Evolutionary conservation across 148 eudicot species (phyloP), one percentile per base, ranked within the genome.

Genomic region (Rhododendron mucronatum): DNA sequence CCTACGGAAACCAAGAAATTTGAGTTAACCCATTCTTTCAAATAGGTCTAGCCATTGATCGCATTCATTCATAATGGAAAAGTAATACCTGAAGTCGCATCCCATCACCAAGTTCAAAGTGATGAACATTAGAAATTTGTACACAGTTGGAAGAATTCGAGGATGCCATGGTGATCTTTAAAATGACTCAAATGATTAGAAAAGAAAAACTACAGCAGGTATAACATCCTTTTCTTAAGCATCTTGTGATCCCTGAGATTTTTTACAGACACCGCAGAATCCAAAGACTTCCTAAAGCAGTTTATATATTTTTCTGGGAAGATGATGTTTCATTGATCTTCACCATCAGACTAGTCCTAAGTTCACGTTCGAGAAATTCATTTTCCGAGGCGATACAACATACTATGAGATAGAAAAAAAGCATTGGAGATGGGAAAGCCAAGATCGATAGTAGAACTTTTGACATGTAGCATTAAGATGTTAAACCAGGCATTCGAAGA

Each of bases 61-160:
- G 50, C 26, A 7, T 63, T 44, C 39, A 80, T 47, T 13, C 21
- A 4, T 21, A 61, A 44, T 8, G 2, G 39, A 45, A 41, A 37
- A 61, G 26, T 61, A 80, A 76, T 67, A 86, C 87, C 87, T 86
- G 84, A 69, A 86, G 87, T 73, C 35, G 69, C 84, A 86, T 71
- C 44, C 87, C 87, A 71, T 86, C 51, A 0, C 41, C 35, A 81
- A 86, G 79, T 82, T 86, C 57, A 53, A 86, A 69, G 1, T 80
- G 67, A 50, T 81, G 33, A 59, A 86, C 78, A 41, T 44, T 30
- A 45, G 83, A 57, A 65, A 30, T 30, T 44, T 85, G 37, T 12
- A 53, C 69, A 61, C 23, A 7, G 55, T 47, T 79, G 28, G 82
- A 41, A 20, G 82, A 79, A 45, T 44, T n/a, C 16, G 18, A 69